Conservation (phyloP, 2,329 filamentous ascomycete species). For the Oidium heveae region DNA sequence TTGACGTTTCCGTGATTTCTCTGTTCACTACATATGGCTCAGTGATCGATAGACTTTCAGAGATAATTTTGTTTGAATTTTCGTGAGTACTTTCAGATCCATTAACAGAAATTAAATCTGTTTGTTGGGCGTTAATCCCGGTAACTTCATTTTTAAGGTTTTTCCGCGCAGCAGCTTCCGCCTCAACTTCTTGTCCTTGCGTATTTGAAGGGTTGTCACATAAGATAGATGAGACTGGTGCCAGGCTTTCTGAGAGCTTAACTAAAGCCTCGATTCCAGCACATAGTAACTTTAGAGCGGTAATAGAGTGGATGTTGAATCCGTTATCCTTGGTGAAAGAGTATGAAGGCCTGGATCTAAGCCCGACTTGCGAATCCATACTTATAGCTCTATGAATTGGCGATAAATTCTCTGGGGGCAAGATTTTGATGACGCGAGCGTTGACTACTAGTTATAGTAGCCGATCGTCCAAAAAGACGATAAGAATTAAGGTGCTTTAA, state of each 20-base stretch:
- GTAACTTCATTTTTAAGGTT: conserved; percentile 8
- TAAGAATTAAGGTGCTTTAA: not conserved
- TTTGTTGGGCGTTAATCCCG: conserved; percentile 11
- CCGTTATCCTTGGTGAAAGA: conserved; percentile 24
- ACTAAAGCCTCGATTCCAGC: conserved; percentile 46
- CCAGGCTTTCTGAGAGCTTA: conserved; percentile 24
- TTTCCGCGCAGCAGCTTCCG: conserved; percentile 30
- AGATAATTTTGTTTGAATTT: conserved; percentile 11
- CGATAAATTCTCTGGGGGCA: not conserved
- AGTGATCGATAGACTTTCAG: conserved; percentile 3
- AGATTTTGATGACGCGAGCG: not conserved
- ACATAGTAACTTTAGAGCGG: conserved; percentile 59
- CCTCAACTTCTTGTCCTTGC: conserved; percentile 25
- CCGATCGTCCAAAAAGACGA: not conserved
- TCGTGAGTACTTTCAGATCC: conserved; percentile 24
- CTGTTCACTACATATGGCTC: conserved; percentile 34
- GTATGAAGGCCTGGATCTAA: not conserved
- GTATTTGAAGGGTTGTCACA: not conserved
- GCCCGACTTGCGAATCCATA: not conserved
- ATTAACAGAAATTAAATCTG: conserved; percentile 7
- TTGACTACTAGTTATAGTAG: not conserved
- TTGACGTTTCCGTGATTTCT: conserved; percentile 45
- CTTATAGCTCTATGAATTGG: not conserved
- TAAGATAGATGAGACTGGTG: no score
- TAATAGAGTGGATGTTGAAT: conserved; percentile 43